Percentiles rank a stretch among this genome's conserved stretches.
phyloP scores from a whole-genome alignment of 2,329 filamentous ascomycete species.

The Teratosphaeria pseudoeucalypti region DNA sequence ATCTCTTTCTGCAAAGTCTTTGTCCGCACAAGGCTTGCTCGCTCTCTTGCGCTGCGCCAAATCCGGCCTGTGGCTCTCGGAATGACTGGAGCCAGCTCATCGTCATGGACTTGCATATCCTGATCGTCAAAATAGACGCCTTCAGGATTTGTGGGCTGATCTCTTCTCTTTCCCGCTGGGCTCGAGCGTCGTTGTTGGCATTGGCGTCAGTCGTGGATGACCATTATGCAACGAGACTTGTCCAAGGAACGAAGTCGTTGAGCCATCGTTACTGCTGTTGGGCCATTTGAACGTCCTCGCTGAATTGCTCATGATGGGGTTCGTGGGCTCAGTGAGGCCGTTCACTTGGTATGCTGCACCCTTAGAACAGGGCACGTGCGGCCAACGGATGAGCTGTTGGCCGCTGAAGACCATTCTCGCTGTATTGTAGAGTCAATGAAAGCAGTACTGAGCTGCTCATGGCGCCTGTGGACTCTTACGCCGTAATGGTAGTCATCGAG shows the following conservation, averaged over 20 bases:
- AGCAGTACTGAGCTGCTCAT: background rate
- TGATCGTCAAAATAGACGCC: background rate
- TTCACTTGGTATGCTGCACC: background rate
- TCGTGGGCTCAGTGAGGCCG: background rate
- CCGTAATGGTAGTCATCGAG: background rate
- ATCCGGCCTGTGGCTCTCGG: background rate
- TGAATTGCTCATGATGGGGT: background rate
- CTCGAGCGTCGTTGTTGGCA: background rate
- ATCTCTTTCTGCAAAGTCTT: background rate
- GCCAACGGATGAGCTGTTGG: background rate
- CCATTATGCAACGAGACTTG: background rate
- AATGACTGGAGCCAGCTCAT: background rate
- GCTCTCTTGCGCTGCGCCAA: background rate
- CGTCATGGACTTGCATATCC: background rate
- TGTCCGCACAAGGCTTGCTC: background rate
- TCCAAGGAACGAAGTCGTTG: background rate
- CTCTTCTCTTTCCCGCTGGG: background rate
- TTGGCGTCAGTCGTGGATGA: background rate
- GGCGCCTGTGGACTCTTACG: background rate
- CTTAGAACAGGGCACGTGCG: background rate
- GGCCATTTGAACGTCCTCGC: background rate
- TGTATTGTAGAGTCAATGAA: background rate
- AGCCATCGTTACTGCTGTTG: background rate
- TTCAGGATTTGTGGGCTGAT: background rate
- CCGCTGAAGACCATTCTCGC: background rate